These are phyloP conservation scores for Lathyrus aphaca DNA, from an alignment of 306 rosid genomes.

Conservation along the genomic window DNA sequence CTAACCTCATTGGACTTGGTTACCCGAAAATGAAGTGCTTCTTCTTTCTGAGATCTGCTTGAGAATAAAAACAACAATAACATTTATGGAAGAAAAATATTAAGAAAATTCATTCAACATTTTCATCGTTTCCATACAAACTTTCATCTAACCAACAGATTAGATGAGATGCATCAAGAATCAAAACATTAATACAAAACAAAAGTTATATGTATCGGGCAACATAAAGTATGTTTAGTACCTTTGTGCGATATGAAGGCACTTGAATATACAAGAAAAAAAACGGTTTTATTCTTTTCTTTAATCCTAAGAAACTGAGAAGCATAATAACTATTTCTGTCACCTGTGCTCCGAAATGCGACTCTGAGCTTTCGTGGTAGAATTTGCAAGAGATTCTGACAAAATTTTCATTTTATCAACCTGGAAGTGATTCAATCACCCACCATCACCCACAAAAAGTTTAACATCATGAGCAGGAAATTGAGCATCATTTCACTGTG, in stretches of 20 bases:
- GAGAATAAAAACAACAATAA: slow-evolving; percentile 34
- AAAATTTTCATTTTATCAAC: slow-evolving; percentile 80
- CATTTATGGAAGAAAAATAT: neutral
- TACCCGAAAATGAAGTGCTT: slow-evolving; percentile 75
- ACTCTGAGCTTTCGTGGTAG: slow-evolving; percentile 73
- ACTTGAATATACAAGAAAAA: slow-evolving; percentile 27
- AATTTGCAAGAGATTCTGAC: slow-evolving; percentile 86
- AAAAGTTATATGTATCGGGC: neutral
- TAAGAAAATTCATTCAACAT: slow-evolving; percentile 32
- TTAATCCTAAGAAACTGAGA: slow-evolving; percentile 14
- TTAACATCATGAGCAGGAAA: slow-evolving; percentile 21
- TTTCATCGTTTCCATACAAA: neutral
- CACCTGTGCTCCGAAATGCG: slow-evolving; percentile 88
- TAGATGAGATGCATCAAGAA: slow-evolving; percentile 20
- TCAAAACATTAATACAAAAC: neutral
- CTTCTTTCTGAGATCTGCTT: slow-evolving; percentile 83
- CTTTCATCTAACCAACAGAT: slow-evolving; percentile 35
- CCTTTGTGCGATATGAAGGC: neutral
- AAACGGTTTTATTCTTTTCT: neutral
- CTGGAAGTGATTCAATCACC: slow-evolving; percentile 52
- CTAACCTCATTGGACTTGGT: slow-evolving; percentile 70
- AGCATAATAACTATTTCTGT: slow-evolving; percentile 27
- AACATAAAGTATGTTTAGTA: slow-evolving; percentile 12
- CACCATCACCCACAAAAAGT: slow-evolving; percentile 27
- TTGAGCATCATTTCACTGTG: slow-evolving; percentile 2